Base-by-base conservation (phyloP, 495 filamentous ascomycete species). In the Lineolata rhizophorae region DNA sequence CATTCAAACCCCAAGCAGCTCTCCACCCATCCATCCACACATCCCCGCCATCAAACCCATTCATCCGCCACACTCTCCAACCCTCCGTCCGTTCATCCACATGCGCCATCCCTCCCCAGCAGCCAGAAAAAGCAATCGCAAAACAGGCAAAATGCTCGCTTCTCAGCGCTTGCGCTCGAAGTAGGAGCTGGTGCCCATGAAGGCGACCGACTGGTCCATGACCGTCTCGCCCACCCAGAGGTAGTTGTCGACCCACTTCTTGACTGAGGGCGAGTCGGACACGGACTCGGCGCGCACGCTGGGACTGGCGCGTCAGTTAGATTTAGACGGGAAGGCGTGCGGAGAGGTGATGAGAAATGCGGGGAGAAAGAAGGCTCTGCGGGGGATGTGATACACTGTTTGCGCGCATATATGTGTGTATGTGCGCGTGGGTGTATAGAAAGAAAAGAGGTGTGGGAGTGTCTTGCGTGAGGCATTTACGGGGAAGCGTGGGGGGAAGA, bases 161-260 rank as follows among this genome's bases (percentile, higher is more conserved):
- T n/a, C n/a, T n/a, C n/a, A n/a, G n/a, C 84, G 71, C 48, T 62
- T 76, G 45, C 85, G 65, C 54, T 92, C 83, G 48, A 97, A 97
- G 53, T 66, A 97, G 20, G 70, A 63, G 50, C 78, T 87, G 10
- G 76, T 72, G 10, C 82, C 74, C 55, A 91, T 72, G 32, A 93
- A 61, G 18, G 84, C 84, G 18, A 94, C 81, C 3, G 82, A 87
- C 57, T 85, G 76, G 48, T 97, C 87, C 84, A 97, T 85, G 32
- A 92, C 76, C 79, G 79, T 90, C 55, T 97, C 87, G 49, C 87
- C 87, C 27, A 95, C 70, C 31, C 79, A 79, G 36, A 97, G 72
- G 57, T 97, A 97, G 50, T 73, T 92, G 46, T 85, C 80, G 42
- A 97, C 65, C 76, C 82, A 94, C 44, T 72, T 75, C 51, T 79